phyloP scores from a whole-genome alignment of 1,139 yeast species.

The Suhomyces terraborum region DNA sequence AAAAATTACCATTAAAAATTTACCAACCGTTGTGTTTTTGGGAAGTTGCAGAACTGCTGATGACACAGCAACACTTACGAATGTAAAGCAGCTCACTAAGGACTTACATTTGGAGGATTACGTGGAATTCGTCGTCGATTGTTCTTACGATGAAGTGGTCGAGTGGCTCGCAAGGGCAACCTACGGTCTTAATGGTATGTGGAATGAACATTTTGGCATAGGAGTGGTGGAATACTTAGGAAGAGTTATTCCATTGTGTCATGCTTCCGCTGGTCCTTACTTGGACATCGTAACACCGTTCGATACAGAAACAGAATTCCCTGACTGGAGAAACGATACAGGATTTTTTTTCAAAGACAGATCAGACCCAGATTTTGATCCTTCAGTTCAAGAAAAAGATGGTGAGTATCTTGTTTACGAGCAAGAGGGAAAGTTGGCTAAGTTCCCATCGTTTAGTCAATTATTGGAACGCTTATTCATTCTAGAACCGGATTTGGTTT shows the following conservation, averaged over 20 bases:
- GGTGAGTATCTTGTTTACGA: neutral
- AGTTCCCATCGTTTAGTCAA: conserved; percentile 43
- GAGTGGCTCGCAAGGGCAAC: conserved; percentile 57
- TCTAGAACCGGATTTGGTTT: conserved; percentile 38
- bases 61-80: conserved; percentile 63
- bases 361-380: conserved; percentile 65
- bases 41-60: conserved; percentile 79
- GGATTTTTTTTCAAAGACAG: conserved; percentile 72
- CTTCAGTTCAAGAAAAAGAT: conserved; percentile 11
- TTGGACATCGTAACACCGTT: conserved; percentile 67
- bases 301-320: conserved; percentile 16
- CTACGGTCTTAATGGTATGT: conserved; percentile 93
- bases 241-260: conserved; percentile 80
- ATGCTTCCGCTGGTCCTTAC: conserved; percentile 93
- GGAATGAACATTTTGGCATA: conserved; percentile 99
- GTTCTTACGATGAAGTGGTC: conserved; percentile 66
- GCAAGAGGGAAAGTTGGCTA: conserved; percentile 13
- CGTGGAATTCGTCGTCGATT: conserved; percentile 73
- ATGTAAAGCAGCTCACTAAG: conserved; percentile 48
- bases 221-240: conserved; percentile 94
- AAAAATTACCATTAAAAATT: conserved; percentile 21
- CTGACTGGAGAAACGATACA: conserved; percentile 45
- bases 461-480: conserved; percentile 43
- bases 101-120: conserved; percentile 48
- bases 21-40: conserved; percentile 65